Percentiles rank a stretch among this genome's conserved stretches.
phyloP scores from a whole-genome alignment of 345 rosid genomes.

The Cardamine chenopodiifolia region DNA sequence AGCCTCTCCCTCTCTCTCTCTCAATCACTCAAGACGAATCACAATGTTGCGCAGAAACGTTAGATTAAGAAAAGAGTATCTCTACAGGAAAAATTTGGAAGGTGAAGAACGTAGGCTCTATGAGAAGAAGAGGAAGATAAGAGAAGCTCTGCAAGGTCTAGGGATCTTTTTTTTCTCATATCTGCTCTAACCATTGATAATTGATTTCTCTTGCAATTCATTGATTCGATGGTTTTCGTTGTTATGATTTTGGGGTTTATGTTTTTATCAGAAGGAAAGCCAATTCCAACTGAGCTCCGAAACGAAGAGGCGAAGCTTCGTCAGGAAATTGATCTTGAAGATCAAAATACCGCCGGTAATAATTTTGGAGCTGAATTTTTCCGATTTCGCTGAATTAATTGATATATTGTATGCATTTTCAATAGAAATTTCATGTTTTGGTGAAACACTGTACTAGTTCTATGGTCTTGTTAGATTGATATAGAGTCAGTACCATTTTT shows the following conservation, averaged over 20 bases:
- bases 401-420: neutral
- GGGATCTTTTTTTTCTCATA: neutral
- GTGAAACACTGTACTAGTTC: constrained; percentile 1
- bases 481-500: neutral
- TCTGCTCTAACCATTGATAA: neutral
- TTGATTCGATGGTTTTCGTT: neutral
- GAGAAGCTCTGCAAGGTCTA: constrained; percentile 79
- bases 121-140: constrained; percentile 85
- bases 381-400: neutral
- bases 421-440: neutral
- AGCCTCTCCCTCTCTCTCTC: constrained; percentile 17
- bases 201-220: neutral
- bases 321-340: constrained; percentile 86
- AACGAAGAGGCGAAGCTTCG: constrained; percentile 86
- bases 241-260: constrained; percentile 9
- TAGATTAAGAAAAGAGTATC: constrained; percentile 74
- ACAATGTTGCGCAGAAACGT: constrained; percentile 75
- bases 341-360: constrained; percentile 66
- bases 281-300: constrained; percentile 89
- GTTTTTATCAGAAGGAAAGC: constrained; percentile 70
- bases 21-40: neutral
- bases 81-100: constrained; percentile 91
- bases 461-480: neutral
- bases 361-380: neutral
- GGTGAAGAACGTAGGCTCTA: constrained; percentile 77